Evolutionary conservation across 2,329 filamentous ascomycete species (phyloP), one percentile per base, ranked within the genome.

Genomic region (Metarhizium anisopliae): DNA sequence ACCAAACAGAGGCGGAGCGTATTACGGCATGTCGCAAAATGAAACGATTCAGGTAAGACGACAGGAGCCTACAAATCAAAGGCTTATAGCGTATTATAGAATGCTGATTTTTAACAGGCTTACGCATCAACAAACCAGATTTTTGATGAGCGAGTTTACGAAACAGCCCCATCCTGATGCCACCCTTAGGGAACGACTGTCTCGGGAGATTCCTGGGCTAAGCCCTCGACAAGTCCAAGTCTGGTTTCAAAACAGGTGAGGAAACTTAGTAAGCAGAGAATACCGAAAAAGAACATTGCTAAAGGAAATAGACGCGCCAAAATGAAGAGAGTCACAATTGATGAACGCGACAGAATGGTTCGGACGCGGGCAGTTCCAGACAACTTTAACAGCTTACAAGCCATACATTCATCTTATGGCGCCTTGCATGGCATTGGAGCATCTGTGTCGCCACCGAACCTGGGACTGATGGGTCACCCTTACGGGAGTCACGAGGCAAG

Each of bases 231-330:
- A 97, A 69, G 93, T 97, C 29, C 92, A 97, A 71, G 92, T 97
- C 52, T 97, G 92, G 93, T 97, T 97, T 72, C 92, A 97, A 72
- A 97, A 97, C 72, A 84, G 92, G 92, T 96, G 80, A 64, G 79
- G 38, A 20, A 50, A 5, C 6, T 10, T 45, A 11, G 14, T 6
- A 10, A 18, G 6, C 7, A 29, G 18, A 16, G 2, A 10, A 49
- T 38, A 38, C 47, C 47, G 59, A 56, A 25, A 45, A 5, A 20
- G n/a, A 8, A 25, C 18, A 6, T 62, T 64, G 49, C 67, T 54
- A 52, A 47, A 20, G 18, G 45, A 7, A 30, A 32, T 52, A 87
- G 84, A 63, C 80, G 85, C 61, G 85, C 85, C 49, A 88, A 88
- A 68, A 86, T 87, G 66, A 88, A 88, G 77, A 78, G 85, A 50